Evolutionary conservation across 2,329 filamentous ascomycete species (phyloP).

Genomic region (Didymella exigua): DNA sequence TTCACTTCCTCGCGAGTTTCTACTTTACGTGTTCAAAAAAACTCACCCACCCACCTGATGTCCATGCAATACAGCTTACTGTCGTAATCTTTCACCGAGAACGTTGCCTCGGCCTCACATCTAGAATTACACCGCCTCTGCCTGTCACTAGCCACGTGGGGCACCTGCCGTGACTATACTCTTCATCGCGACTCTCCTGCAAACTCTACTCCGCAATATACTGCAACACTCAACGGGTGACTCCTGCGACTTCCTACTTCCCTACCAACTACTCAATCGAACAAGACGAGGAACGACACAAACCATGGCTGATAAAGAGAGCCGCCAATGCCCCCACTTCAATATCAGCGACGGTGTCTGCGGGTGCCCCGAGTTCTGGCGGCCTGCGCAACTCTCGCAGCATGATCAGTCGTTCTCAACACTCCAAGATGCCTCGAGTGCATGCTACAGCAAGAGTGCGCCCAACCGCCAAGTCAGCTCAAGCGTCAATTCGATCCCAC

Average conservation of each 20-base stretch:
- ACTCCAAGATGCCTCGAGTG: background rate
- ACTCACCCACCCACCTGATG: background rate
- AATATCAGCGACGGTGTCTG: conserved; percentile 30
- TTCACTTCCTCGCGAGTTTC: background rate
- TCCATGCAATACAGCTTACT: background rate
- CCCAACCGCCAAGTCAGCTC: background rate
- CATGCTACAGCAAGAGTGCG: background rate
- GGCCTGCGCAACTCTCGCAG: background rate
- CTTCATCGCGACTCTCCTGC: background rate
- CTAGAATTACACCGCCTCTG: background rate
- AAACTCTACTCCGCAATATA: background rate
- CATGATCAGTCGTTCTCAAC: background rate
- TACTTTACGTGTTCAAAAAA: background rate
- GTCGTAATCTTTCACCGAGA: background rate
- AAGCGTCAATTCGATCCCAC: conserved; percentile 1
- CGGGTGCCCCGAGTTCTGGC: conserved; percentile 35
- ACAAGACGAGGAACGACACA: background rate
- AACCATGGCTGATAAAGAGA: conserved; percentile 4
- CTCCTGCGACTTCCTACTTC: background rate
- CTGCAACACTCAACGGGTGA: background rate
- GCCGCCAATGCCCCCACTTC: conserved; percentile 14
- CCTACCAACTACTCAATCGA: background rate
- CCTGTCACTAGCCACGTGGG: background rate
- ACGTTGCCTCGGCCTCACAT: background rate
- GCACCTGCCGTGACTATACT: background rate